A percentile compares a stretch with the other conserved stretches of the same genome.
Conservation (phyloP, 345 rosid species). For the Sisymbrium irio region DNA sequence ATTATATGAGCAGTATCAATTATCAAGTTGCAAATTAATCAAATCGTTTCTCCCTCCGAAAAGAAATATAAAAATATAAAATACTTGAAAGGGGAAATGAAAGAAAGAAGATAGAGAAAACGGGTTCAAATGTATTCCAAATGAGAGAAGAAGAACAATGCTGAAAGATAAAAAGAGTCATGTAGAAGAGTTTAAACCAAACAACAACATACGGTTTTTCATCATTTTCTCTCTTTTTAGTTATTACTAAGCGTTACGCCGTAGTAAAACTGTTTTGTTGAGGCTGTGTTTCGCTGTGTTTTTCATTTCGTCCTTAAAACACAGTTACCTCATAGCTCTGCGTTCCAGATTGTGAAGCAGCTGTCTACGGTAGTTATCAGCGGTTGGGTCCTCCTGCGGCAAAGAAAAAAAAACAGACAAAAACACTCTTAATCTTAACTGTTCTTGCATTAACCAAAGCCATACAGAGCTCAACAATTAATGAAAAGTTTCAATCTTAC, state of each 20-base stretch:
- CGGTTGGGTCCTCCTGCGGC: constrained; percentile 27
- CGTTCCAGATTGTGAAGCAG: constrained; percentile 18
- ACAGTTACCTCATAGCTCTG: background rate
- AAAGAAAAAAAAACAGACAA: background rate
- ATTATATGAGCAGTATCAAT: background rate
- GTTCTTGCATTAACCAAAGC: background rate
- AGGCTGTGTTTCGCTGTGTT: background rate
- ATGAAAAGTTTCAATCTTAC: constrained; percentile 19
- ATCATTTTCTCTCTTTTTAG: background rate
- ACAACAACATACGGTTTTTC: background rate
- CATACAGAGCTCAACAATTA: background rate
- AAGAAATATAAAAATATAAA: background rate
- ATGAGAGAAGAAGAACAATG: background rate
- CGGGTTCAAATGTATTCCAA: background rate
- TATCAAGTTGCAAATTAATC: constrained; percentile 5
- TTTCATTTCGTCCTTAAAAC: background rate
- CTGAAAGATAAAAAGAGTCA: background rate
- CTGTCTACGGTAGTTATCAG: background rate
- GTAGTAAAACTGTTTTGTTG: background rate
- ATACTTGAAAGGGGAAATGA: background rate
- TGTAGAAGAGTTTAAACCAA: background rate
- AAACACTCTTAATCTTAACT: background rate
- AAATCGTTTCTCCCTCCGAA: background rate
- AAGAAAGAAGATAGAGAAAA: background rate
- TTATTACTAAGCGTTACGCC: constrained; percentile 1